Evolutionary conservation across 768 basidiomycete genomes (phyloP).

Genomic region (Erythrobasidium yunnanense): DNA sequence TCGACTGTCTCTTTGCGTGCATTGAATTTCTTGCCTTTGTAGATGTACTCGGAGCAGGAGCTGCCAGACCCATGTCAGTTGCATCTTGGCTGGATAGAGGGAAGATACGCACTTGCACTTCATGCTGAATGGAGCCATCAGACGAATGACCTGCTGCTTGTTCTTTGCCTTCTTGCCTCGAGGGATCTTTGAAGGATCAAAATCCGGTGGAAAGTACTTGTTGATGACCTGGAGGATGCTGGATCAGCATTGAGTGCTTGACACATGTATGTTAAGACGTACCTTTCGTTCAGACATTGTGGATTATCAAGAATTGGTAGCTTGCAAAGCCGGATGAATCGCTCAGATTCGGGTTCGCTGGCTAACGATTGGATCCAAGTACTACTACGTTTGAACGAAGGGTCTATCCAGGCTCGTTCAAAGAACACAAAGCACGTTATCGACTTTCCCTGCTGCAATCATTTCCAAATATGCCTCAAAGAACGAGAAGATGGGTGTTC

Average conservation of each 20-base stretch:
- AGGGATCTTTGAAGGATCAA: conserved; percentile 92
- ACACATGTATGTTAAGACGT: too few relatives aligned
- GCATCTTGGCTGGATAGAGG: not conserved
- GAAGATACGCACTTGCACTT: conserved; percentile 45
- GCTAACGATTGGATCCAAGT: too few relatives aligned
- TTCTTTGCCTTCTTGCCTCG: conserved; percentile 81
- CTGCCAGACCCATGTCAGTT: conserved; percentile 48
- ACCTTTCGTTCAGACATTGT: conserved; percentile 25
- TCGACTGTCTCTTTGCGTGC: conserved; percentile 96
- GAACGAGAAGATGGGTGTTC: too few relatives aligned
- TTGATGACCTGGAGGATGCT: conserved; percentile 41
- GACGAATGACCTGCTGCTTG: conserved; percentile 90
- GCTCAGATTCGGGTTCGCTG: too few relatives aligned
- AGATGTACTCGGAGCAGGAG: conserved; percentile 95
- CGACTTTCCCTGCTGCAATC: too few relatives aligned
- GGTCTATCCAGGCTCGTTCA: too few relatives aligned
- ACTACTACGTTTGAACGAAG: too few relatives aligned
- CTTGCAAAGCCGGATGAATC: too few relatives aligned
- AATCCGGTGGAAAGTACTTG: conserved; percentile 65
- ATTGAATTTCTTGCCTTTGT: conserved; percentile 99
- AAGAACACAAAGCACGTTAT: too few relatives aligned
- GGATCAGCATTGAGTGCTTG: too few relatives aligned
- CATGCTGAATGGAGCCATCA: conserved; percentile 99
- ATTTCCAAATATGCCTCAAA: too few relatives aligned
- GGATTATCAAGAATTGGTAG: too few relatives aligned